Percentiles rank a stretch among this genome's conserved stretches.
phyloP scores from a whole-genome alignment of 352 stramenopile genomes.

The Pythium utonaiense region DNA sequence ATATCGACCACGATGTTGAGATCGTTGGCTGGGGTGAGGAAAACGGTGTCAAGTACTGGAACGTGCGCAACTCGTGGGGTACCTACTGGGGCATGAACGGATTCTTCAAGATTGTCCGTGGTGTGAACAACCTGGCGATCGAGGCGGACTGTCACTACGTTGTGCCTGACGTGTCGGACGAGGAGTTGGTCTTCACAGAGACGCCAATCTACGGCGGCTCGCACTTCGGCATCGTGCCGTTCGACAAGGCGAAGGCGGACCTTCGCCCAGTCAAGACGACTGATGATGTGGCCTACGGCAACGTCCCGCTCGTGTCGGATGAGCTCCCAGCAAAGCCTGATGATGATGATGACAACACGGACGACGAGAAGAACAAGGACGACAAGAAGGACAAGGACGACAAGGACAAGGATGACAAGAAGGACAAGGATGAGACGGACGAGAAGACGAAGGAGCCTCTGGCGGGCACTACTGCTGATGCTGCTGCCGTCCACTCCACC shows the following conservation, averaged over 20 bases:
- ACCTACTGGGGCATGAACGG: conserved; percentile 91
- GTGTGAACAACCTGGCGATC: conserved; percentile 84
- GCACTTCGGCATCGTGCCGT: conserved; percentile 52
- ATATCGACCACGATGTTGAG: conserved; percentile 85
- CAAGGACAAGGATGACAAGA: conserved; percentile 8
- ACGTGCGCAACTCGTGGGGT: conserved; percentile 91
- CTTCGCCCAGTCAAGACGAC: conserved; percentile 84
- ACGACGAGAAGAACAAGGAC: conserved; percentile 22
- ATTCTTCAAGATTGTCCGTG: conserved; percentile 88
- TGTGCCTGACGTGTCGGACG: conserved; percentile 49
- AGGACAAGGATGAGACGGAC: background rate
- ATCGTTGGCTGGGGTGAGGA: conserved; percentile 91
- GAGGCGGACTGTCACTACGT: conserved; percentile 85
- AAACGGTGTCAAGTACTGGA: conserved; percentile 89
- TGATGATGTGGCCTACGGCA: conserved; percentile 53
- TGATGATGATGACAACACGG: conserved; percentile 20
- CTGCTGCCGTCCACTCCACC: background rate
- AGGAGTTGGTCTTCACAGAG: conserved; percentile 54
- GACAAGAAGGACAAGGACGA: conserved; percentile 20
- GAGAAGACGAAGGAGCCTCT: conserved; percentile 7
- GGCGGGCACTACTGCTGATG: conserved; percentile 1
- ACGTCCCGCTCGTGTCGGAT: conserved; percentile 38
- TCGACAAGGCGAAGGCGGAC: conserved; percentile 57
- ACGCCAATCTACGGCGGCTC: conserved; percentile 59
- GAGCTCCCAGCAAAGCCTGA: conserved; percentile 33